These are phyloP conservation scores for Mycena chlorophos DNA, from an alignment of 768 basidiomycete genomes.

Conservation along the genomic window DNA sequence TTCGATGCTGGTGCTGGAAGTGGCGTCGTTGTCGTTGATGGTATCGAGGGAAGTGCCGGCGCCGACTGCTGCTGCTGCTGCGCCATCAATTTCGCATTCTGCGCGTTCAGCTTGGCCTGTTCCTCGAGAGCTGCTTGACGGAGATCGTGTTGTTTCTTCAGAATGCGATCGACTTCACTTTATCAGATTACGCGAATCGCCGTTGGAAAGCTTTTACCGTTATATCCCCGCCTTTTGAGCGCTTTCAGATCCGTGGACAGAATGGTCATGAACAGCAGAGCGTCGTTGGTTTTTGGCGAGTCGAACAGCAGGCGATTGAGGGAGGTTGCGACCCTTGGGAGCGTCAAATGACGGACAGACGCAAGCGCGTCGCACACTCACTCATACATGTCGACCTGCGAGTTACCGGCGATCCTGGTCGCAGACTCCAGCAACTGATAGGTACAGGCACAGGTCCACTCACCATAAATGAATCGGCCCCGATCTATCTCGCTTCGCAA, in stretches of 20 bases:
- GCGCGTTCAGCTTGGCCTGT: constrained; percentile 37
- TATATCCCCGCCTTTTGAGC: constrained; percentile 81
- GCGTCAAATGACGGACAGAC: background rate
- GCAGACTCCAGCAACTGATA: background rate
- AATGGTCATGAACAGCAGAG: constrained; percentile 89
- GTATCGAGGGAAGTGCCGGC: constrained; percentile 11
- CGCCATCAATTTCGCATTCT: constrained; percentile 32
- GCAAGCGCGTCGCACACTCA: constrained; percentile 38
- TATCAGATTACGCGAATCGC: background rate
- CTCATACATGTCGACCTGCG: constrained; percentile 90
- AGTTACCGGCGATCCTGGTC: constrained; percentile 58
- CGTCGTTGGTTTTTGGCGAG: constrained; percentile 79
- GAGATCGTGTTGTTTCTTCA: constrained; percentile 79
- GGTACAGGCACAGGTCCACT: background rate
- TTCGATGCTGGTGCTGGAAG: constrained; percentile 1
- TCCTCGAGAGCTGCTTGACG: constrained; percentile 52
- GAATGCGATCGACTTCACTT: constrained; percentile 78
- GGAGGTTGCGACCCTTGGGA: constrained; percentile 76
- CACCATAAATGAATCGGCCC: constrained; percentile 68
- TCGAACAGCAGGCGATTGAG: constrained; percentile 80
- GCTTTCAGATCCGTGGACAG: constrained; percentile 86
- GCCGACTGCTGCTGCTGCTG: constrained; percentile 26
- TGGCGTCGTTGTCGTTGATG: constrained; percentile 8
- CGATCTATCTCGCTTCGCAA: constrained; percentile 52
- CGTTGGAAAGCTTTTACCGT: constrained; percentile 54